Evolutionary conservation across 2,329 filamentous ascomycete species (phyloP), one percentile per base, ranked within the genome.

Genomic region (Aspergillus alliaceus): DNA sequence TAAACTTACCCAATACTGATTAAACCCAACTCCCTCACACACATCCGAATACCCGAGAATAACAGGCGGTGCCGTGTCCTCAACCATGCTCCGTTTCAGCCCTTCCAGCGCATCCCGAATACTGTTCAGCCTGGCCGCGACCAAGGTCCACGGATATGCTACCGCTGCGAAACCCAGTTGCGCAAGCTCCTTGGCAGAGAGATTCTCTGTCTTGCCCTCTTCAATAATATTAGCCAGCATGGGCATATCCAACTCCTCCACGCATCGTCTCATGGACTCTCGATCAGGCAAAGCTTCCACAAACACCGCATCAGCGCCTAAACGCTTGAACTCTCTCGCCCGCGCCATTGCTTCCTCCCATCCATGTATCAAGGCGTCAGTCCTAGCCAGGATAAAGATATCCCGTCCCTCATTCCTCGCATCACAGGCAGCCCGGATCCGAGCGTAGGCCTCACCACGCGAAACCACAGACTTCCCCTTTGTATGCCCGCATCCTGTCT

Each of bases 391-490:
- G 32, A 81, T 72, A 52, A 77, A 79, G 25, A 81, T 80, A 57
- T 81, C 79, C 4, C 66, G 63, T 1, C 78, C 77, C 58, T 79
- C 72, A 42, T 80, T 72, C 15, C 79, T 69, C 4, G 79, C 77
- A 53, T 81, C 79, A 4, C 71, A 72, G 1, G 79, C 79, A 1
- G 79, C 80, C 59, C 78, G 76, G 54, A 78, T 74, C 1, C 79
- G 71, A 4, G 78, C 78, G 50, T 73, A 80, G 2, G 79, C 78
- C 62, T 81, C 78, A 8, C 70, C 75, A 9, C 76, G 68, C 1
- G 75, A 73, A 1, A 82, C 78, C 2, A 81, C 79, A 0, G 69
- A 69, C 58, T 80, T 81, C 0, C 78, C 79, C 34, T 77, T 76
- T 0, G 77, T 80, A 57, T 81, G 79, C 2, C 75, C 75, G 39